Evolutionary conservation across 495 filamentous ascomycete genomes (phyloP).

Genomic region (Trichoderma reesei): DNA sequence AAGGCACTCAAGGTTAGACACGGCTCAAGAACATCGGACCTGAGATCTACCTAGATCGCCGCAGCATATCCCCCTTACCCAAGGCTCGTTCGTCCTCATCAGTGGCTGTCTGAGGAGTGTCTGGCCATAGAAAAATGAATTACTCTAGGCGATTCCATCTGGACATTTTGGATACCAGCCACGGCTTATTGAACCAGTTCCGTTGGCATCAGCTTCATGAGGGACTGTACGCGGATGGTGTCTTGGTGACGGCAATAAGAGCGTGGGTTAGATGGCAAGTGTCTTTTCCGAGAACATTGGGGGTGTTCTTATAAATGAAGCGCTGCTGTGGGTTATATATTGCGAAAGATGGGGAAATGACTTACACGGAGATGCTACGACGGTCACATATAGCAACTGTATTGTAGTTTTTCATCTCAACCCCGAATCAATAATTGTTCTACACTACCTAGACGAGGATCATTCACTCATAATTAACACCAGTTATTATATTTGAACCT

Average conservation of each 20-base stretch:
- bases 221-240: too few species aligned
- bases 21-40: background rate
- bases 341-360: too few species aligned
- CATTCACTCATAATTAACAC: too few species aligned
- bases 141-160: background rate
- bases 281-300: conserved; percentile 15
- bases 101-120: background rate
- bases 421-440: too few species aligned
- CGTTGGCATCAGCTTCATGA: background rate
- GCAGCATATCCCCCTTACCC: background rate
- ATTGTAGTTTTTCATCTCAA: too few species aligned
- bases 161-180: background rate
- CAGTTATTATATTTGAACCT: too few species aligned
- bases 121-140: background rate
- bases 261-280: conserved; percentile 22
- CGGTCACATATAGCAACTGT: too few species aligned
- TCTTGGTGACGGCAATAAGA: conserved; percentile 24
- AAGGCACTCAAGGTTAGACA: background rate
- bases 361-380: too few species aligned
- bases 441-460: too few species aligned
- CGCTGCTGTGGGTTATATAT: conserved; percentile 4
- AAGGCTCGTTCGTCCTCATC: background rate
- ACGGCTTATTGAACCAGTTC: background rate
- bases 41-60: background rate
- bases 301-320: conserved; percentile 16